phyloP scores from a whole-genome alignment of 345 rosid species.

The Eutrema yunnanense region DNA sequence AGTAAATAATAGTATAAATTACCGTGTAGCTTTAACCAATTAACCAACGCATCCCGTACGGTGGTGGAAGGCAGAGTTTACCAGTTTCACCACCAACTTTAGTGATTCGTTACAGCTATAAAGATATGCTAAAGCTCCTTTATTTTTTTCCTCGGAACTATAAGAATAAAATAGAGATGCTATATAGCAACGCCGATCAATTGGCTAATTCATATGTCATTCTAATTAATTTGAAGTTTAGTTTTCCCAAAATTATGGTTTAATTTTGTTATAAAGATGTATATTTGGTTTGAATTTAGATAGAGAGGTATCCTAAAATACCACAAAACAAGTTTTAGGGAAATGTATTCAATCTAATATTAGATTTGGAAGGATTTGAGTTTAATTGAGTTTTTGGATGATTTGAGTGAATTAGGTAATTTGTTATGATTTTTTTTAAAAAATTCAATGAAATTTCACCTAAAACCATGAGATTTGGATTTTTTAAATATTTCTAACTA shows the following conservation, averaged over 20 bases:
- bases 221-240: neutral
- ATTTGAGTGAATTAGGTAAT: too few relatives aligned
- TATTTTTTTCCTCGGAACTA: neutral
- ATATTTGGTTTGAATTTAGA: neutral
- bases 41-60: neutral
- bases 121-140: neutral
- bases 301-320: neutral
- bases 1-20: neutral
- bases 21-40: neutral
- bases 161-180: neutral
- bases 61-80: neutral
- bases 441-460: too few relatives aligned
- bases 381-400: too few relatives aligned
- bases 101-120: neutral
- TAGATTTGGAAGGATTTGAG: too few relatives aligned
- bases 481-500: too few relatives aligned
- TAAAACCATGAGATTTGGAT: too few relatives aligned
- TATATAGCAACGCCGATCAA: neutral
- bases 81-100: conserved; percentile 5
- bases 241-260: neutral
- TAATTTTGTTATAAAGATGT: neutral
- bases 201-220: neutral
- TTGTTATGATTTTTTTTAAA: too few relatives aligned
- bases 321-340: neutral
- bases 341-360: too few relatives aligned